Percentiles rank a stretch among this genome's conserved stretches.
phyloP scores from a whole-genome alignment of 1,284 basidiomycete genomes.

The Phellopilus nigrolimitatus region DNA sequence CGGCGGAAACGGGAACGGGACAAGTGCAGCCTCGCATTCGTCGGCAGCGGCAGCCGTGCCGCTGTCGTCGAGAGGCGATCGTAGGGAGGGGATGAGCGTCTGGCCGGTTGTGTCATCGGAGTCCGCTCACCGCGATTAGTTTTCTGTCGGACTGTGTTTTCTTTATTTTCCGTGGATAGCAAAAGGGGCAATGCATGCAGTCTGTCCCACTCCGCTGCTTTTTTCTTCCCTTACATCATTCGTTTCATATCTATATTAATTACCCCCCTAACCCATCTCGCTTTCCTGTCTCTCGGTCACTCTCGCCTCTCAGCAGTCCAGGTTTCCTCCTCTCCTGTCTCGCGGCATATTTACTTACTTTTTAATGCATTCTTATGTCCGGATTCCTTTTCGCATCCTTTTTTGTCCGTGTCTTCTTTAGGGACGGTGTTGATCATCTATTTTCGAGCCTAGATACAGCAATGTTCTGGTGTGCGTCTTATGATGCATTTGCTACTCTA shows the following conservation, averaged over 20 bases:
- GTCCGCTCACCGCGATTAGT: conserved; percentile 27
- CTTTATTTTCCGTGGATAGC: neutral
- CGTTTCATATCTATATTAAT: neutral
- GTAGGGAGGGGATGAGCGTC: conserved; percentile 28
- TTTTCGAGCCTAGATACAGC: conserved; percentile 8
- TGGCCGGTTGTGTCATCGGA: conserved; percentile 32
- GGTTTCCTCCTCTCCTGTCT: neutral
- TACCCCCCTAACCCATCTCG: neutral
- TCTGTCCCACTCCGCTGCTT: neutral
- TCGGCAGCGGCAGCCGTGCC: conserved; percentile 26
- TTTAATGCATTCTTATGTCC: neutral
- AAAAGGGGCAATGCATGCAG: neutral
- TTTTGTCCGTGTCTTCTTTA: conserved; percentile 5
- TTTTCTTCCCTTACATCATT: neutral
- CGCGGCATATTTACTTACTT: neutral
- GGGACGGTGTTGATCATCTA: conserved; percentile 16
- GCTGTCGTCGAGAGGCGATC: conserved; percentile 27
- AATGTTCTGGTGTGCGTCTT: neutral
- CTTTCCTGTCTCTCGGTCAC: neutral
- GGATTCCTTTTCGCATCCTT: neutral
- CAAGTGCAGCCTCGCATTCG: conserved; percentile 6
- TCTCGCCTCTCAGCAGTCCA: neutral
- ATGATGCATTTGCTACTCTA: conserved; percentile 10
- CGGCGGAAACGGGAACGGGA: conserved; percentile 12
- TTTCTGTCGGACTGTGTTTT: neutral